These are phyloP conservation scores for Epichloe sibirici DNA, from an alignment of 2,329 filamentous ascomycete genomes.

Conservation along the genomic window DNA sequence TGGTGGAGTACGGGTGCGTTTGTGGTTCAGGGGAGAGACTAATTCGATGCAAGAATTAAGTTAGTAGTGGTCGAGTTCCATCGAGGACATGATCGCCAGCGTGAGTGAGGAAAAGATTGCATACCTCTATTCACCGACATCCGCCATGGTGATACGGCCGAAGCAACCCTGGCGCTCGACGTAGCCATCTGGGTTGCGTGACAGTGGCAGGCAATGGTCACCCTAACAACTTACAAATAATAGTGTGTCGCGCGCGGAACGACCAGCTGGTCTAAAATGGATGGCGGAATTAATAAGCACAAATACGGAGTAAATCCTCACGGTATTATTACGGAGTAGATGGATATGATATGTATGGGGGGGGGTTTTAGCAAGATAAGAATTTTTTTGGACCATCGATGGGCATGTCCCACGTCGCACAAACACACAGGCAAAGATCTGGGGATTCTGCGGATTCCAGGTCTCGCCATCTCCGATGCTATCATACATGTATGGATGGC, in stretches of 20 bases:
- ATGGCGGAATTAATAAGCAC: neutral
- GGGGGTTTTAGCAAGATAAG: neutral
- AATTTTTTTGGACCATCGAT: neutral
- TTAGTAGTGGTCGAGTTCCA: neutral
- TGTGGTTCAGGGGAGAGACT: neutral
- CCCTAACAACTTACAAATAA: neutral
- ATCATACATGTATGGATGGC: neutral
- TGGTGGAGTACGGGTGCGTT: neutral
- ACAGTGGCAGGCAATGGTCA: neutral
- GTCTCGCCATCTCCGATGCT: neutral
- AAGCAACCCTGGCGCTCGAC: constrained; percentile 9
- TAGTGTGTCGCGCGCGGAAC: neutral
- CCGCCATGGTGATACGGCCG: constrained; percentile 9
- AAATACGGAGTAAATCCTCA: neutral
- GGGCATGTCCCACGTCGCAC: neutral
- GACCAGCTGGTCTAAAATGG: neutral
- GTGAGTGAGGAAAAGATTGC: neutral
- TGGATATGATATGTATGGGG: neutral
- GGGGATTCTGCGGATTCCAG: neutral
- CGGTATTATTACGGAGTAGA: neutral
- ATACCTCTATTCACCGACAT: constrained; percentile 7
- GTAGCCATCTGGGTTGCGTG: constrained; percentile 9
- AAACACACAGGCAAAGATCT: neutral
- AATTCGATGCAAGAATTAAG: neutral
- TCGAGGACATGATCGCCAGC: neutral